Percentiles rank a stretch among this genome's conserved stretches.
Conservation (phyloP, 2,329 filamentous ascomycete species). For the Phialemonium atrogriseum region DNA sequence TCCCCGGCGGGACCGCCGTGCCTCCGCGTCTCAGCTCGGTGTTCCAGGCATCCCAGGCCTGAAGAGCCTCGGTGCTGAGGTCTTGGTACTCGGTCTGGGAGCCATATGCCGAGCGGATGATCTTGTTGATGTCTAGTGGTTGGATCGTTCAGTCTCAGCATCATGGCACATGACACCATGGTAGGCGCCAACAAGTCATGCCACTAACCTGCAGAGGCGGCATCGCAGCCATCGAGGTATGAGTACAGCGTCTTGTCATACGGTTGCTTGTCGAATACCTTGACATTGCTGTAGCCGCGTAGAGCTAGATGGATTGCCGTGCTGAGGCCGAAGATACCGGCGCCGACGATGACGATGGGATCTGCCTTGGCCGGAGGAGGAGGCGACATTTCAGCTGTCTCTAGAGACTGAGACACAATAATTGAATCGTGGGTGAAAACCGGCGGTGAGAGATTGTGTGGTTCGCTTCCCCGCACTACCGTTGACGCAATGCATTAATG, state of each 20-base stretch:
- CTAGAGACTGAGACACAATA: too few species aligned
- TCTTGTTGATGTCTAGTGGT: conserved; percentile 32
- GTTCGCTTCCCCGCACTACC: too few species aligned
- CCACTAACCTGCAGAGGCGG: conserved; percentile 29
- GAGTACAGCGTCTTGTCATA: conserved; percentile 31
- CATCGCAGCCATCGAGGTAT: conserved; percentile 30
- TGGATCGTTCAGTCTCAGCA: background rate
- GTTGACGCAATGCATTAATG: too few species aligned
- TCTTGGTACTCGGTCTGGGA: conserved; percentile 35
- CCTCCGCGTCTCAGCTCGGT: conserved; percentile 11
- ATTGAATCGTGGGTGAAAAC: too few species aligned
- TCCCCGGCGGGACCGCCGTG: conserved; percentile 25
- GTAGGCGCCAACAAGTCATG: too few species aligned
- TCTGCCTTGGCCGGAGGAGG: too few species aligned
- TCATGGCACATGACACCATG: too few species aligned
- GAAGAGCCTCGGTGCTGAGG: conserved; percentile 32
- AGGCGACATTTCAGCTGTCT: too few species aligned
- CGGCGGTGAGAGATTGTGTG: too few species aligned
- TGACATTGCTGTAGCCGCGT: conserved; percentile 36
- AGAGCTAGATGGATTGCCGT: conserved; percentile 33
- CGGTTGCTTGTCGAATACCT: conserved; percentile 38
- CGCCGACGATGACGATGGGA: conserved; percentile 3
- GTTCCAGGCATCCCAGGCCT: conserved; percentile 37
- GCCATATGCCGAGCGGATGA: conserved; percentile 33
- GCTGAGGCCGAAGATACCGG: conserved; percentile 10